phyloP scores from a whole-genome alignment of 176 grass and related monocot genomes.

The Carex kokanica region DNA sequence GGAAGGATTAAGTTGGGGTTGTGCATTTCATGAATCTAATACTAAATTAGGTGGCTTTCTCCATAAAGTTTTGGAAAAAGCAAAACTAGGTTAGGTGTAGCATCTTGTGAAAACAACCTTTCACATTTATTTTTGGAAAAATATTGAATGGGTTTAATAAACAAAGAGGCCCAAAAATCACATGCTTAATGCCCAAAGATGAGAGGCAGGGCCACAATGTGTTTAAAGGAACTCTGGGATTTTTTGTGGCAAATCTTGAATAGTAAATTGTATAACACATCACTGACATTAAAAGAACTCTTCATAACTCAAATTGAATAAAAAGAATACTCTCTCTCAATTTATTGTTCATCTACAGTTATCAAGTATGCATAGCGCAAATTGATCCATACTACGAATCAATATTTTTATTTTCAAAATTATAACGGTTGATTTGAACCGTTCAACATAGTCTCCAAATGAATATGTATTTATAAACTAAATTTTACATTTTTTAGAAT shows the following conservation, averaged over 20 bases:
- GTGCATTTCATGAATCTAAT: background rate
- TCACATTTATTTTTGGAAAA: slow-evolving; percentile 15
- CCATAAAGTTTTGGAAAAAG: slow-evolving; percentile 27
- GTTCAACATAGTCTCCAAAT: no score
- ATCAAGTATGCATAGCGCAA: no score
- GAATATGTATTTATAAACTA: no score
- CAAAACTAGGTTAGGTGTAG: slow-evolving; percentile 23
- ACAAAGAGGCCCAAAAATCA: slow-evolving; percentile 7
- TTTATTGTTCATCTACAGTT: no score
- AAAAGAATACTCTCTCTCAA: no score
- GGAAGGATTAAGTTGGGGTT: background rate
- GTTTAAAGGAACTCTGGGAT: background rate
- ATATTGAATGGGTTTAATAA: background rate
- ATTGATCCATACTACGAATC: no score
- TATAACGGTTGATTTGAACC: no score
- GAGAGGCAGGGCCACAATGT: background rate
- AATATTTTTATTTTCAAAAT: no score
- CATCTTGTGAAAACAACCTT: slow-evolving; percentile 28
- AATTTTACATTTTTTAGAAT: no score
- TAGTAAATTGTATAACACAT: background rate
- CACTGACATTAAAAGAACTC: background rate
- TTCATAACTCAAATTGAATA: no score
- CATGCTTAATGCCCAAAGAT: background rate
- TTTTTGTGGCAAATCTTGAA: no score
- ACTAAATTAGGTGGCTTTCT: slow-evolving; percentile 26